A percentile compares a stretch with the other conserved stretches of the same genome.
These are phyloP conservation scores for Colletotrichum tropicicola DNA, from an alignment of 2,329 filamentous ascomycete species.

Conservation along the genomic window DNA sequence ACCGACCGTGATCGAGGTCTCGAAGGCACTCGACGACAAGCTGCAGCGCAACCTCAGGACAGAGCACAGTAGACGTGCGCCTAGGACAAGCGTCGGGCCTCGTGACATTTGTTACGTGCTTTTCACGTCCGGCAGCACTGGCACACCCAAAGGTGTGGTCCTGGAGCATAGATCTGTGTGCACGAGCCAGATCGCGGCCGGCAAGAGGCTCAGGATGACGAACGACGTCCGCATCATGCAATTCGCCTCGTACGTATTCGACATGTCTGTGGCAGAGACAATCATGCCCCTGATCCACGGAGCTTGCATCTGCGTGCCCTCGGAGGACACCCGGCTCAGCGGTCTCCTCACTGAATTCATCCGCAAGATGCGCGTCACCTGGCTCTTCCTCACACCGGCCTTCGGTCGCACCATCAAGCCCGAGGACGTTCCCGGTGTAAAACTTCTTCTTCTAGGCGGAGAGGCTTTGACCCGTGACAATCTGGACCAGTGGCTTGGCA, in stretches of 20 bases:
- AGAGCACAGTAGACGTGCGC: background rate
- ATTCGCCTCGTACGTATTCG: slow-evolving; percentile 62
- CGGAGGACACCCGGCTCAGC: slow-evolving; percentile 43
- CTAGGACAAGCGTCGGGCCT: background rate
- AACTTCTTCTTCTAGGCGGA: slow-evolving; percentile 10
- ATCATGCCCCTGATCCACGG: slow-evolving; percentile 9
- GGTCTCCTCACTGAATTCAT: slow-evolving; percentile 24
- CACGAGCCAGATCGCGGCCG: slow-evolving; percentile 42
- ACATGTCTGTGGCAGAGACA: slow-evolving; percentile 36
- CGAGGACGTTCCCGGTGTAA: slow-evolving; percentile 13
- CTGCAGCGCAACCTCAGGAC: slow-evolving; percentile 41
- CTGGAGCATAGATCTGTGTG: slow-evolving; percentile 36
- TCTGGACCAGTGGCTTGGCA: slow-evolving; percentile 27
- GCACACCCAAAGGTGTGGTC: slow-evolving; percentile 60
- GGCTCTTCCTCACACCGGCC: slow-evolving; percentile 20
- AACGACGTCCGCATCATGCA: slow-evolving; percentile 44
- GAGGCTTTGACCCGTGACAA: slow-evolving; percentile 14
- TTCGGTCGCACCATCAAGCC: slow-evolving; percentile 12
- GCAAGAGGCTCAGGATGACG: slow-evolving; percentile 38
- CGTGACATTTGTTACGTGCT: slow-evolving; percentile 45
- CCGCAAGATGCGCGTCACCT: background rate
- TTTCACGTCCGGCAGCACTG: slow-evolving; percentile 63
- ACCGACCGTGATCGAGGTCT: slow-evolving; percentile 40
- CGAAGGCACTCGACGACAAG: slow-evolving; percentile 52
- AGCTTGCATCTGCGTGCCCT: slow-evolving; percentile 12